A percentile compares a stretch with the other conserved stretches of the same genome.
phyloP scores from a whole-genome alignment of 2,329 filamentous ascomycete species.

The Fusarium nisikadoi region DNA sequence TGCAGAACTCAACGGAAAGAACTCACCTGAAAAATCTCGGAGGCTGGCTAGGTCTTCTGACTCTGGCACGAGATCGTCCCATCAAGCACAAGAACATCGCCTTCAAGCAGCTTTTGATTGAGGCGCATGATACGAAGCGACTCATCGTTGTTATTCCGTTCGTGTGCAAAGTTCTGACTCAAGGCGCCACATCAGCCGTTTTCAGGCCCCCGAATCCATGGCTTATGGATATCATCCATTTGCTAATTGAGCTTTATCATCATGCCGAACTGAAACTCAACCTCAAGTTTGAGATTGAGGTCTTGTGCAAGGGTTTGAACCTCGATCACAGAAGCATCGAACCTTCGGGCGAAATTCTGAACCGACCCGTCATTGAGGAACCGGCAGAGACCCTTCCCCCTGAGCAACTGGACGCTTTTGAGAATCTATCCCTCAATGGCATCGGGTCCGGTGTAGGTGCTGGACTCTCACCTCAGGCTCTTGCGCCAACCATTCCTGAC shows the following conservation, averaged over 20 bases:
- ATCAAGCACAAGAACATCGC: slow-evolving; percentile 97
- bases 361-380: slow-evolving; percentile 74
- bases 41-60: slow-evolving; percentile 91
- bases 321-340: slow-evolving; percentile 94
- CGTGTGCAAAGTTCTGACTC: slow-evolving; percentile 92
- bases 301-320: slow-evolving; percentile 90
- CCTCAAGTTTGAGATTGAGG: slow-evolving; percentile 98
- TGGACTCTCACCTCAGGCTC: slow-evolving; percentile 80
- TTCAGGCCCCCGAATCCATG: slow-evolving; percentile 97
- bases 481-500: slow-evolving; percentile 85
- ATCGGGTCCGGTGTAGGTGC: slow-evolving; percentile 75
- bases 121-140: slow-evolving; percentile 92
- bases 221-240: slow-evolving; percentile 93
- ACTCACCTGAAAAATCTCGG: slow-evolving; percentile 93
- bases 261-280: slow-evolving; percentile 94
- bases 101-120: slow-evolving; percentile 93
- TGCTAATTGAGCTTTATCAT: slow-evolving; percentile 94
- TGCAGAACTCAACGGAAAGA: slow-evolving; percentile 86
- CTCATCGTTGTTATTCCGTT: slow-evolving; percentile 95
- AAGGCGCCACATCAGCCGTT: slow-evolving; percentile 84
- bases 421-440: slow-evolving; percentile 81
- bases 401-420: slow-evolving; percentile 82
- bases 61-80: slow-evolving; percentile 91
- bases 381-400: slow-evolving; percentile 67
- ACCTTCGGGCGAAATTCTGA: slow-evolving; percentile 85